phyloP scores from a whole-genome alignment of 1,284 basidiomycete genomes.

The Amylostereum areolatum region DNA sequence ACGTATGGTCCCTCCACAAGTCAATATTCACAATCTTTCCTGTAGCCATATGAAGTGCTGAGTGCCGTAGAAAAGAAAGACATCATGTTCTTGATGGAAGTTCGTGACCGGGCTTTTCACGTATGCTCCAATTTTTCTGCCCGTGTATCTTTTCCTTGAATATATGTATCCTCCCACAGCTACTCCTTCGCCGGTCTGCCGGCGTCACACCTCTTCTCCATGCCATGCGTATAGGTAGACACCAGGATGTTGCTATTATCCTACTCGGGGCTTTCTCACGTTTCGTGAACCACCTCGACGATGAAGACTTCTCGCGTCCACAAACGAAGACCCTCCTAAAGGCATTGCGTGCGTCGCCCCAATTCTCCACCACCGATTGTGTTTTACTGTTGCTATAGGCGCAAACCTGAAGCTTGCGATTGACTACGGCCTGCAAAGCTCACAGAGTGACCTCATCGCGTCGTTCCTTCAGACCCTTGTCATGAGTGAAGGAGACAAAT shows the following conservation, averaged over 20 bases:
- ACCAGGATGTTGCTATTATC: conserved; percentile 70
- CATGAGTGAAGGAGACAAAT: conserved; percentile 83
- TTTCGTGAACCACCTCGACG: conserved; percentile 73
- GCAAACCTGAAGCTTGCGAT: conserved; percentile 79
- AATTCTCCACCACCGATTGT: neutral
- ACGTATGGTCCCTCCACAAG: neutral
- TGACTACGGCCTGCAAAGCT: conserved; percentile 70
- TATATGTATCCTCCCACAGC: conserved; percentile 31
- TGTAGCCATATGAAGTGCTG: conserved; percentile 70
- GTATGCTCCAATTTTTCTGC: conserved; percentile 31
- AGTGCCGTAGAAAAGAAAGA: conserved; percentile 71
- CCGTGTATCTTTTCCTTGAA: neutral
- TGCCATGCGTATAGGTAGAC: conserved; percentile 73
- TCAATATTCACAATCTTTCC: neutral
- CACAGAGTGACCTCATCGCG: conserved; percentile 73
- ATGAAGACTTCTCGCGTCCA: conserved; percentile 58
- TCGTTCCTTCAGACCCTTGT: conserved; percentile 79
- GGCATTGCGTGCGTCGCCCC: conserved; percentile 51
- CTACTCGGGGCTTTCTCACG: conserved; percentile 76
- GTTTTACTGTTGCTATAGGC: conserved; percentile 33
- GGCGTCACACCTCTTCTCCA: conserved; percentile 74
- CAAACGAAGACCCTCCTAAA: conserved; percentile 63
- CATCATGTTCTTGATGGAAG: conserved; percentile 71
- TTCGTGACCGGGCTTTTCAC: conserved; percentile 71
- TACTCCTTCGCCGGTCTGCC: conserved; percentile 67